Evolutionary conservation across 495 filamentous ascomycete genomes (phyloP).

Genomic region (Cercophora scortea): DNA sequence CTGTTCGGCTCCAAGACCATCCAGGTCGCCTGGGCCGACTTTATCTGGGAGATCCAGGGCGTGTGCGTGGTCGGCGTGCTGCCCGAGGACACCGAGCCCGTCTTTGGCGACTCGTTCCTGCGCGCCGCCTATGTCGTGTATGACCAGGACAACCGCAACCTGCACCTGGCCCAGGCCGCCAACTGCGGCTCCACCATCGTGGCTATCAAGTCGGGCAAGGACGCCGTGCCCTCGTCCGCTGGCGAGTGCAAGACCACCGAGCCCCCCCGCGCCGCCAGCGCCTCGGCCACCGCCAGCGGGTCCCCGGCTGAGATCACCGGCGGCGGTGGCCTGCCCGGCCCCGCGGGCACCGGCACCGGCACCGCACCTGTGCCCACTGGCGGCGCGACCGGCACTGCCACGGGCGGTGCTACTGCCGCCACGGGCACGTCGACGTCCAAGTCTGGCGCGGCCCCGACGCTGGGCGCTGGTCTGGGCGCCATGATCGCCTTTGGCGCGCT

Average conservation of each 20-base stretch:
- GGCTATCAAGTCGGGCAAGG: slow-evolving; percentile 7
- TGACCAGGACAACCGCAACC: slow-evolving; percentile 27
- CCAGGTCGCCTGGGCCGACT: slow-evolving; percentile 52
- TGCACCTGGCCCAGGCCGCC: slow-evolving; percentile 30
- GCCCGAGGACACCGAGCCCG: slow-evolving; percentile 13
- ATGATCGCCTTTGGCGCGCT: no score
- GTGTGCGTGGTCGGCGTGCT: slow-evolving; percentile 20
- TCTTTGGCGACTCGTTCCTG: slow-evolving; percentile 25
- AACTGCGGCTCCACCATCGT: slow-evolving; percentile 21
- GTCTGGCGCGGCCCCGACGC: no score
- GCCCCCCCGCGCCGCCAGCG: no score
- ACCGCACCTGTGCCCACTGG: no score
- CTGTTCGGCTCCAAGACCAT: slow-evolving; percentile 47
- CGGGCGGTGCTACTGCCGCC: no score
- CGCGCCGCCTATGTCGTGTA: slow-evolving; percentile 27
- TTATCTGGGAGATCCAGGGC: slow-evolving; percentile 38
- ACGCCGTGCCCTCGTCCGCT: slow-evolving; percentile 7
- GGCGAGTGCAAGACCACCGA: slow-evolving; percentile 1
- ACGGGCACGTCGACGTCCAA: no score
- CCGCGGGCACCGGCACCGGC: no score
- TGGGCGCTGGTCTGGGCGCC: no score
- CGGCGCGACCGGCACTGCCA: no score
- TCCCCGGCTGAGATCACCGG: no score
- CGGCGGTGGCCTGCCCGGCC: no score
- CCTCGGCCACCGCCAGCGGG: no score